phyloP scores from a whole-genome alignment of 1,139 yeast species.

The Magnusiomyces suaveolens region DNA sequence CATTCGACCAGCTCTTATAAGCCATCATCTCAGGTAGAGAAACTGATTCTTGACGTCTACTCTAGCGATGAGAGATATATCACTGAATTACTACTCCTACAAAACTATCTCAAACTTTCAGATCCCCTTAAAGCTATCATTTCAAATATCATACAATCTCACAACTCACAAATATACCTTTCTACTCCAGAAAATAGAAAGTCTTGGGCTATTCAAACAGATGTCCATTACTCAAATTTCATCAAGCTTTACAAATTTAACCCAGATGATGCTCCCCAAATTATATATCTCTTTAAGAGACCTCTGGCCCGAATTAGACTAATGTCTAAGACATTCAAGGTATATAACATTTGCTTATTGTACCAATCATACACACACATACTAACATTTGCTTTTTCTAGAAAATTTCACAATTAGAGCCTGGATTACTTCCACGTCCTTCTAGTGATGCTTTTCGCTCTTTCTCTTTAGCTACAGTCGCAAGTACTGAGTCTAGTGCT shows the following conservation, averaged over 20 bases:
- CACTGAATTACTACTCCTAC: background rate
- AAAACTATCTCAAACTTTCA: background rate
- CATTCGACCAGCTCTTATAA: background rate
- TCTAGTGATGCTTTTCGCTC: constrained; percentile 16
- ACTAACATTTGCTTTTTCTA: constrained; percentile 15
- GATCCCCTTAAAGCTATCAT: background rate
- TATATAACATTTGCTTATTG: background rate
- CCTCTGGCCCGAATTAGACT: constrained; percentile 36
- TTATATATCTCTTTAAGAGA: constrained; percentile 32
- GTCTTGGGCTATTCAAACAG: constrained; percentile 10
- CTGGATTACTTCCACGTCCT: background rate
- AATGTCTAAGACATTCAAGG: constrained; percentile 26
- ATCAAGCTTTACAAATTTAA: constrained; percentile 28
- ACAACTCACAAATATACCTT: background rate
- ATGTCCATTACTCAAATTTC: constrained; percentile 21
- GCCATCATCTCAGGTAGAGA: background rate
- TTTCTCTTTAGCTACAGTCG: constrained; percentile 9
- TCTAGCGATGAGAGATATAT: background rate
- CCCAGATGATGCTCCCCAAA: constrained; percentile 31
- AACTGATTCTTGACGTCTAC: background rate
- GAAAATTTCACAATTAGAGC: background rate
- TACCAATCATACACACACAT: background rate
- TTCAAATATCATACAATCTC: background rate
- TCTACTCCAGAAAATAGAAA: background rate
- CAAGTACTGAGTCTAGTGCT: constrained; percentile 12